Base-by-base conservation (phyloP, 2,329 filamentous ascomycete genomes). In the Xylariales sp. region DNA sequence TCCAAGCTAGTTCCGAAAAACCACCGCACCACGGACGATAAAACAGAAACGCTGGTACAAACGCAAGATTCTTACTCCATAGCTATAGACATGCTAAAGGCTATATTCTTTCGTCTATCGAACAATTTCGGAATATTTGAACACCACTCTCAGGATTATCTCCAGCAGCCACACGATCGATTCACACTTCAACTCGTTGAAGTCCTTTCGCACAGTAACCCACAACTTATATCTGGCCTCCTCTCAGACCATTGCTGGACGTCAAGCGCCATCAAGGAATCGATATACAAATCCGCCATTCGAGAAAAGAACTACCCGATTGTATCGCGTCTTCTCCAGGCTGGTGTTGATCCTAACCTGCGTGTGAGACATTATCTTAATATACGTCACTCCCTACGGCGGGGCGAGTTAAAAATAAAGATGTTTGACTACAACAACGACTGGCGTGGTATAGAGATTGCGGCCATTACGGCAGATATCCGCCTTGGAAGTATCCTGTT, bases 101-200 rank as follows among this genome's bases (percentile, higher is more conserved):
- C 50, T 6, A 46, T 65, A 4, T 63, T 67, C 7, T 67, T 53
- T 9, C 53, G 23, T 1, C 28, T 67, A 1, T 63, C 64, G 39
- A 67, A 67, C 41, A 59, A 30, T 8, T 32, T n/a, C 36, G 1
- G 5, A 18, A 48, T 18, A 18, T n/a, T 6, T 1, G 8, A 34
- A 34, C 6, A n/a, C 9, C 6, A n/a, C 9, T n/a, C n/a, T n/a
- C n/a, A n/a, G n/a, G n/a, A n/a, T n/a, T n/a, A n/a, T n/a, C n/a
- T n/a, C n/a, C n/a, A n/a, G n/a, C n/a, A n/a, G n/a, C n/a, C n/a
- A n/a, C 6, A n/a, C 9, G 49, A 52, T 34, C 28, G n/a, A 14
- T 34, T 52, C 28, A 4, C 34, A 5, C 32, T 53, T n/a, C 32
- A 36, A 18, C 30, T 53, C 32, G 30, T 53, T 3, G 16, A 53